phyloP scores from a whole-genome alignment of 2,329 filamentous ascomycete genomes.

The Penicillium brevicompactum region DNA sequence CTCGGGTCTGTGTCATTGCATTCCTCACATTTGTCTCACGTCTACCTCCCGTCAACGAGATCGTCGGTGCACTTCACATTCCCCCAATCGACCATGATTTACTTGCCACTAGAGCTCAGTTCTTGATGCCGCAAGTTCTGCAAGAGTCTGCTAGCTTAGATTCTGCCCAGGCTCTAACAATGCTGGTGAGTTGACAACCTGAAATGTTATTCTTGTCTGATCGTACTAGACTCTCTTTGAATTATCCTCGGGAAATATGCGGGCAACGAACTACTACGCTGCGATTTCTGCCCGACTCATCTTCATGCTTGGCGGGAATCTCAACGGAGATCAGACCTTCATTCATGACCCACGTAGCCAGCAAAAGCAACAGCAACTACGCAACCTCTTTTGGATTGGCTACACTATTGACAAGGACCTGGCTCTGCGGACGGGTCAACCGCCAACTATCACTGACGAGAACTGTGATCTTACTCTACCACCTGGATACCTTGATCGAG shows the following conservation, averaged over 20 bases:
- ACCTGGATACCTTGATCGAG: conserved; percentile 39
- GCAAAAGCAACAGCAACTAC: conserved; percentile 31
- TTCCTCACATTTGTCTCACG: conserved; percentile 48
- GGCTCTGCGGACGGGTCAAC: conserved; percentile 55
- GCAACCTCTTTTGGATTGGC: conserved; percentile 57
- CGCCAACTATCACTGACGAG: conserved; percentile 53
- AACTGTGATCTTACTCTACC: conserved; percentile 58
- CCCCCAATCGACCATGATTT: conserved; percentile 43
- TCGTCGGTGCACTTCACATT: not conserved
- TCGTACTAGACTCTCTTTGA: conserved; percentile 45
- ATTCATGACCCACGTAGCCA: conserved; percentile 12
- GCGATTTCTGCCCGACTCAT: conserved; percentile 52
- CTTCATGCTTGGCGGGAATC: conserved; percentile 54
- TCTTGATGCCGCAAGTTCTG: conserved; percentile 46
- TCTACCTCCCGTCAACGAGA: conserved; percentile 16
- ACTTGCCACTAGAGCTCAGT: conserved; percentile 46
- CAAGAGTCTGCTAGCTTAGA: conserved; percentile 48
- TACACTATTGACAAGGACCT: conserved; percentile 61
- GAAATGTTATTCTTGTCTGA: not conserved
- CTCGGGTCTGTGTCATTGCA: conserved; percentile 53
- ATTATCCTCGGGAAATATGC: conserved; percentile 50
- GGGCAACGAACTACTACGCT: conserved; percentile 48
- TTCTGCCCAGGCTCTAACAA: conserved; percentile 49
- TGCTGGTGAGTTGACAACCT: conserved; percentile 47
- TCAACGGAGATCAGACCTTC: conserved; percentile 18